phyloP scores from a whole-genome alignment of 2,329 filamentous ascomycete species.

The Botrytis aclada region DNA sequence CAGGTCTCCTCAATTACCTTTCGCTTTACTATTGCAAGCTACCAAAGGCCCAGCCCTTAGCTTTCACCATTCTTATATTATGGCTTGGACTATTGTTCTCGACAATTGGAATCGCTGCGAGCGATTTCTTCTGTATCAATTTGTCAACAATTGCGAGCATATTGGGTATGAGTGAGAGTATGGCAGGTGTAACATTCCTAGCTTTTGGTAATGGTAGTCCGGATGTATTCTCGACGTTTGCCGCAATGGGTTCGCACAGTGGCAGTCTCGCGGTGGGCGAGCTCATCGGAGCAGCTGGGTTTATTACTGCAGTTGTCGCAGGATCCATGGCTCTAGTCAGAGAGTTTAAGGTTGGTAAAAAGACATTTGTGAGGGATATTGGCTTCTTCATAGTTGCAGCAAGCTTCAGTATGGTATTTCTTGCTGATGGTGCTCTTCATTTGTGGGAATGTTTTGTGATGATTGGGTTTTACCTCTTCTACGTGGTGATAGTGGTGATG shows the following conservation, averaged over 20 bases:
- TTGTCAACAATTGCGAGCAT: slow-evolving; percentile 87
- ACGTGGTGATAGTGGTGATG: slow-evolving; percentile 79
- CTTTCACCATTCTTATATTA: slow-evolving; percentile 71
- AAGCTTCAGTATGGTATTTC: slow-evolving; percentile 79
- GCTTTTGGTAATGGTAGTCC: slow-evolving; percentile 97
- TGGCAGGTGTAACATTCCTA: slow-evolving; percentile 93
- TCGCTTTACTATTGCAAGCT: slow-evolving; percentile 86
- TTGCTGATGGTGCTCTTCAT: slow-evolving; percentile 78
- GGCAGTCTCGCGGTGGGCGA: slow-evolving; percentile 96
- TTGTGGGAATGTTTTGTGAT: slow-evolving; percentile 88
- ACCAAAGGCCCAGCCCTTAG: slow-evolving; percentile 64
- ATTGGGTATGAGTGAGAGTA: slow-evolving; percentile 89
- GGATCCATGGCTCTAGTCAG: slow-evolving; percentile 97
- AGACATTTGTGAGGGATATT: slow-evolving; percentile 88
- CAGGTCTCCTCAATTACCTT: slow-evolving; percentile 85
- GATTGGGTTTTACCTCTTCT: slow-evolving; percentile 88
- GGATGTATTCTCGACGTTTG: slow-evolving; percentile 97
- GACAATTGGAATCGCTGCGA: slow-evolving; percentile 95
- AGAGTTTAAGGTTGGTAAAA: slow-evolving; percentile 86
- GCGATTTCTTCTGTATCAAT: slow-evolving; percentile 98
- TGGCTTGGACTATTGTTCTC: slow-evolving; percentile 92
- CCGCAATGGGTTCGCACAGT: slow-evolving; percentile 94
- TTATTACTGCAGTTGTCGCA: slow-evolving; percentile 94
- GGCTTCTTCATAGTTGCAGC: slow-evolving; percentile 88
- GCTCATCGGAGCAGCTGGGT: slow-evolving; percentile 88